A percentile compares a stretch with the other conserved stretches of the same genome.
Evolutionary conservation across 352 stramenopile species (phyloP).

Genomic region (Stephanocyclus meneghinianus): DNA sequence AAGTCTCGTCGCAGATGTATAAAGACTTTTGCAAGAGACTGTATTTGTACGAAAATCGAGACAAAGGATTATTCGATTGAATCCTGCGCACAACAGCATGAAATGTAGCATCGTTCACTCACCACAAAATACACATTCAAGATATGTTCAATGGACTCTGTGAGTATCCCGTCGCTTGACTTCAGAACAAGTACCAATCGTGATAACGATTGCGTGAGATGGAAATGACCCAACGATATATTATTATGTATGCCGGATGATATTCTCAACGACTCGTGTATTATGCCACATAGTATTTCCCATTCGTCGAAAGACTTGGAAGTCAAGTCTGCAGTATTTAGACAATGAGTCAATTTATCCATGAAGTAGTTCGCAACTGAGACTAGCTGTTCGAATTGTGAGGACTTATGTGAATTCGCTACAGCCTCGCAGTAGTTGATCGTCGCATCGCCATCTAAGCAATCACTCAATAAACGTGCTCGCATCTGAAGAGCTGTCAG

Average conservation of each 20-base stretch:
- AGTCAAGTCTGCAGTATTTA: constrained; percentile 25
- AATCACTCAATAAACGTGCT: constrained; percentile 19
- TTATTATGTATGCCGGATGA: neutral
- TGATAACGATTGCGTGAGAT: constrained; percentile 40
- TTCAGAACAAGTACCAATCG: constrained; percentile 27
- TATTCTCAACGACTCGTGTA: constrained; percentile 26
- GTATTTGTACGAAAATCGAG: too few relatives aligned
- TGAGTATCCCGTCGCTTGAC: constrained; percentile 16
- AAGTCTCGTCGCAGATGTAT: constrained; percentile 49
- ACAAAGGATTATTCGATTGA: too few relatives aligned
- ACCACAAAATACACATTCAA: constrained; percentile 47
- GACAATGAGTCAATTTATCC: constrained; percentile 52
- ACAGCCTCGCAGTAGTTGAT: constrained; percentile 9
- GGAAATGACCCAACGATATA: constrained; percentile 1
- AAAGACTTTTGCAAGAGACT: constrained; percentile 42
- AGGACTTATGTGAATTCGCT: constrained; percentile 4
- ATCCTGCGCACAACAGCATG: too few relatives aligned
- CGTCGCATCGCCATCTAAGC: neutral
- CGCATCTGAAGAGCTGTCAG: constrained; percentile 32
- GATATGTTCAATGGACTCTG: constrained; percentile 18
- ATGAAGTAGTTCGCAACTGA: constrained; percentile 45
- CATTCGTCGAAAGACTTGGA: constrained; percentile 19
- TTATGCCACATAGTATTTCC: constrained; percentile 22
- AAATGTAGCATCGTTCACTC: neutral
- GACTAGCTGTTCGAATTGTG: constrained; percentile 27